These are phyloP conservation scores for Calendula officinalis DNA, from an alignment of 129 eudicot genomes.

Conservation along the genomic window DNA sequence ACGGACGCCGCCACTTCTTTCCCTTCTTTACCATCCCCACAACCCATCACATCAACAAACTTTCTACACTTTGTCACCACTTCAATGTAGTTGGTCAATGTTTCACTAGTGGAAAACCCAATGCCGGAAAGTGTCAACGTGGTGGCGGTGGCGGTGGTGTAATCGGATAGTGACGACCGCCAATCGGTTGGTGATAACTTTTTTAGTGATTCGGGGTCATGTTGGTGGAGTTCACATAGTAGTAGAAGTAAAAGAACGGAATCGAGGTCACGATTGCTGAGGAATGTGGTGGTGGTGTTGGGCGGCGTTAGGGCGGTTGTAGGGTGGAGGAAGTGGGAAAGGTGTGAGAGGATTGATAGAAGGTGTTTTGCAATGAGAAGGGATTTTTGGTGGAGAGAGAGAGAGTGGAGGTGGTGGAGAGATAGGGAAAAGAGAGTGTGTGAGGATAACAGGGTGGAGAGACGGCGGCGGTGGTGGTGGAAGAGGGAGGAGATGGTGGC, in stretches of 20 bases:
- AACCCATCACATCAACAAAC: conserved; percentile 51
- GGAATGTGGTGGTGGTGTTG: conserved; percentile 7
- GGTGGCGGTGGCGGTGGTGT: conserved; percentile 27
- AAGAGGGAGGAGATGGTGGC: conserved; percentile 64
- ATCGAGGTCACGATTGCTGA: conserved; percentile 75
- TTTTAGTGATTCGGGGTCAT: conserved; percentile 47
- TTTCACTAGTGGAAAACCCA: conserved; percentile 36
- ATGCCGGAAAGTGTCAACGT: conserved; percentile 43
- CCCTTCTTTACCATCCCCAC: conserved; percentile 37
- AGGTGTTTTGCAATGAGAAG: conserved; percentile 82
- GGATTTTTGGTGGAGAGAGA: conserved; percentile 80
- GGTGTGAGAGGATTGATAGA: conserved; percentile 51
- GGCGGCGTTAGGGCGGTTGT: conserved; percentile 33
- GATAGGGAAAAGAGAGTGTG: conserved; percentile 71
- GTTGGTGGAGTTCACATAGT: conserved; percentile 72
- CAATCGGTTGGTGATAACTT: conserved; percentile 43
- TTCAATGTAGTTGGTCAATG: conserved; percentile 52
- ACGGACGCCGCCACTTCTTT: conserved; percentile 65
- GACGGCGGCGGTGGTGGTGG: conserved; percentile 67
- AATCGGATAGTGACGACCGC: conserved; percentile 34
- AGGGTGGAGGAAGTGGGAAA: conserved; percentile 40
- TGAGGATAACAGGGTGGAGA: conserved; percentile 69
- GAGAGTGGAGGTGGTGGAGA: conserved; percentile 84
- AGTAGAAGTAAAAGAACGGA: conserved; percentile 66
- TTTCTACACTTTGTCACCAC: conserved; percentile 50